A percentile compares a stretch with the other conserved stretches of the same genome.
Evolutionary conservation across 1,139 yeast species (phyloP).

Genomic region (Saccharomyces hybrid): DNA sequence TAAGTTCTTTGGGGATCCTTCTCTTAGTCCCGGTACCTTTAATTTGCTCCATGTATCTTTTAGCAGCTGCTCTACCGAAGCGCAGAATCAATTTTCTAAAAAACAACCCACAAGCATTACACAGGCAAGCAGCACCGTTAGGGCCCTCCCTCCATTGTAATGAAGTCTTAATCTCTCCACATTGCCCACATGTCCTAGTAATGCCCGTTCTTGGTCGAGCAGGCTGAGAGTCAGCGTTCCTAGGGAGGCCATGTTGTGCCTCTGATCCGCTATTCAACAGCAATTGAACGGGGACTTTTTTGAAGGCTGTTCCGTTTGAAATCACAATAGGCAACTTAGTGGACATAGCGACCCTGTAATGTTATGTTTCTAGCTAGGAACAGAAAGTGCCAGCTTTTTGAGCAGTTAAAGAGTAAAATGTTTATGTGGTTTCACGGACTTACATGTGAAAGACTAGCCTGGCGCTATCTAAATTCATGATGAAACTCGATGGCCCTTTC

Average conservation of each 20-base stretch:
- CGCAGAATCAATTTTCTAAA: conserved; percentile 17
- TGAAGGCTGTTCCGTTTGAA: background rate
- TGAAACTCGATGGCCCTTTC: background rate
- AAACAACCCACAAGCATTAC: conserved; percentile 85
- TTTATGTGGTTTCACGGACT: background rate
- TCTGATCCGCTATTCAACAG: background rate
- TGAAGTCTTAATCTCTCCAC: background rate
- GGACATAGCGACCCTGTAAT: background rate
- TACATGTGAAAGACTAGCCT: background rate
- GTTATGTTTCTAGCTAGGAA: background rate
- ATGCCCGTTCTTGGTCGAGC: background rate
- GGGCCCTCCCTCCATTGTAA: conserved; percentile 81
- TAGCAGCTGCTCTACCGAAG: background rate
- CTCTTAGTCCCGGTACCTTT: background rate
- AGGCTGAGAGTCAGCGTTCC: background rate
- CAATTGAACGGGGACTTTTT: background rate
- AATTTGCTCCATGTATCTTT: background rate
- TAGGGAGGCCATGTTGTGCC: background rate
- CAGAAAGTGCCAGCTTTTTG: background rate
- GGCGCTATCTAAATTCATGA: background rate
- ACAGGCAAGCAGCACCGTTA: conserved; percentile 71
- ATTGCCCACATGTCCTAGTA: background rate
- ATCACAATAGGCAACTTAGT: background rate
- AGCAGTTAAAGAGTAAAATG: background rate
- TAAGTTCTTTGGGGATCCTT: background rate